These are phyloP conservation scores for Xanthoconium stramineum DNA, from an alignment of 768 basidiomycete species.

Conservation along the genomic window DNA sequence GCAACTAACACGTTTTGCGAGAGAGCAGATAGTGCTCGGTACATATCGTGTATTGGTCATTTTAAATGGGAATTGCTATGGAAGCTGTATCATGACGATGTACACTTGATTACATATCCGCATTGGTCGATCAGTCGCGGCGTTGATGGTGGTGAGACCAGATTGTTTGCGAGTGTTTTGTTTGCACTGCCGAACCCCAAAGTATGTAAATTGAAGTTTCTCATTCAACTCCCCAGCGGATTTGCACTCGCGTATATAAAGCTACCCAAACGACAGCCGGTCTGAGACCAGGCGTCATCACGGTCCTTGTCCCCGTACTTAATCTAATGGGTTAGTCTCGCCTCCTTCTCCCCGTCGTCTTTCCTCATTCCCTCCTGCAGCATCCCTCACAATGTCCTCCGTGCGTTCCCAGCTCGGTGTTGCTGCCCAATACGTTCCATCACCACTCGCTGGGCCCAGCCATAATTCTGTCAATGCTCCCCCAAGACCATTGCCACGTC, in stretches of 20 bases:
- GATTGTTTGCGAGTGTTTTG: slow-evolving; percentile 26
- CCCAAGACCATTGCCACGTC: slow-evolving; percentile 37
- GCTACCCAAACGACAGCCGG: slow-evolving; percentile 25
- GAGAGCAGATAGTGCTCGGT: slow-evolving; percentile 12
- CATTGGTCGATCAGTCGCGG: neutral
- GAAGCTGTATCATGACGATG: slow-evolving; percentile 20
- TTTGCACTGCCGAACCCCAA: slow-evolving; percentile 31
- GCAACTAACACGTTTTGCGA: slow-evolving; percentile 14
- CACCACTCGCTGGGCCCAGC: slow-evolving; percentile 54
- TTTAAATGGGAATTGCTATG: slow-evolving; percentile 6
- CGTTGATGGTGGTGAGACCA: neutral
- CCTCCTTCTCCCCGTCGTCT: neutral
- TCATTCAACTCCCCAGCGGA: slow-evolving; percentile 24
- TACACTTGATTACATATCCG: slow-evolving; percentile 3
- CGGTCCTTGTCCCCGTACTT: slow-evolving; percentile 19
- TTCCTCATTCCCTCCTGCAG: slow-evolving; percentile 17
- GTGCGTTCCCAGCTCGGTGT: slow-evolving; percentile 25
- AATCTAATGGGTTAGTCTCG: slow-evolving; percentile 39
- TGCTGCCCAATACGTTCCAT: slow-evolving; percentile 48
- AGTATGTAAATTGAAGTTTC: slow-evolving; percentile 1
- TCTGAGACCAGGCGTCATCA: slow-evolving; percentile 30
- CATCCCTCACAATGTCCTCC: slow-evolving; percentile 43
- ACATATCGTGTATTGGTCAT: slow-evolving; percentile 19
- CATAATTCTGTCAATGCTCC: slow-evolving; percentile 31
- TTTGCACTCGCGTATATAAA: slow-evolving; percentile 28